Evolutionary conservation across 2,329 filamentous ascomycete genomes (phyloP), one percentile per base, ranked within the genome.

Genomic region (Metarhizium humberi): DNA sequence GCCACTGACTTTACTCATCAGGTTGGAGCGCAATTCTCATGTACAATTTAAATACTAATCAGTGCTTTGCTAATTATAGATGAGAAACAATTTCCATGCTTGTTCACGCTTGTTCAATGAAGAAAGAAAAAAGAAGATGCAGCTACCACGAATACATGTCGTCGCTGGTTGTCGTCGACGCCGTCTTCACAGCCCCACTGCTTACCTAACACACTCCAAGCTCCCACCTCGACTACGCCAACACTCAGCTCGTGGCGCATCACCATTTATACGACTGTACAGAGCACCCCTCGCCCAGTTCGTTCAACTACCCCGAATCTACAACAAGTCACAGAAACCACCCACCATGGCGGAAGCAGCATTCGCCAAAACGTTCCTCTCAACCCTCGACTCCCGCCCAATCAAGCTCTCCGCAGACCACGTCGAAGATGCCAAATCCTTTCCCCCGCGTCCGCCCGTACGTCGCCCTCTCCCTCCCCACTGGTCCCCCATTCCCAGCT

Each of bases 331-430:
- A 25, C 25, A 4, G 25, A 25, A 25, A 25, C 25, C 25, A 25
- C 25, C 47, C 66, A 68, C 57, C 61, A 92, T 92, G 87, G 79
- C 87, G n/a, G 92, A 96, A 79, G 73, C 92, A 58, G 76, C 84
- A 52, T 97, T 96, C 71, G 87, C 90, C 63, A 90, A 88, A 72
- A 79, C 83, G 36, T 96, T 95, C 72, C 84, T 99, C 62, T 77
- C 85, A 53, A 81, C 84, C 25, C 82, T 97, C 59, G 90, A 95
- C 72, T 81, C 84, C 58, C 85, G 86, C 51, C 87, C 91, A 7
- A 71, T 85, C 64, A 95, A 92, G 76, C 81, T 97, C 60, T 84
- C 87, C n/a, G 78, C 88, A 60, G 90, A 97, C 71, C 88, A 96
- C 82, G 85, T 95, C 70, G 89, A 92, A 72, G 90, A 96, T 67